phyloP scores from a whole-genome alignment of 495 filamentous ascomycete species.

The Parachaetomium inaequale region DNA sequence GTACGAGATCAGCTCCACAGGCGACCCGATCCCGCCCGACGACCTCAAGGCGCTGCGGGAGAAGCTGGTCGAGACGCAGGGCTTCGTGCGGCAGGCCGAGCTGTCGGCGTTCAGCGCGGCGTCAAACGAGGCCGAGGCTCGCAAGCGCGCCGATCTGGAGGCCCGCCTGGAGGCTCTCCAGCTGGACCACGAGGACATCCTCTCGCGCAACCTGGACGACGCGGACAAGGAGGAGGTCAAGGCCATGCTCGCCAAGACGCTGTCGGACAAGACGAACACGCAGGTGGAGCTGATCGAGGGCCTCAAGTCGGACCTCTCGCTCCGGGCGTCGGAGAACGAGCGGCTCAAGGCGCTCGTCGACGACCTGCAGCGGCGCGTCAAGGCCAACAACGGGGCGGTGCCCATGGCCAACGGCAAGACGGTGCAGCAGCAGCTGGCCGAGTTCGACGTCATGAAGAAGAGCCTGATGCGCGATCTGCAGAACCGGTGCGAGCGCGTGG shows the following conservation, averaged over 20 bases:
- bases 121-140: slow-evolving; percentile 60
- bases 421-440: slow-evolving; percentile 94
- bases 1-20: slow-evolving; percentile 67
- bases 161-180: slow-evolving; percentile 66
- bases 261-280: slow-evolving; percentile 66
- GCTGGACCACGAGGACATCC: slow-evolving; percentile 73
- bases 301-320: slow-evolving; percentile 64
- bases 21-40: slow-evolving; percentile 76
- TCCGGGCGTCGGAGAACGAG: slow-evolving; percentile 71
- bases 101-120: slow-evolving; percentile 60
- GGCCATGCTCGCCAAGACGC: slow-evolving; percentile 68
- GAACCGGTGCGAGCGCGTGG: slow-evolving; percentile 95
- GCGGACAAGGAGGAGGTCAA: slow-evolving; percentile 82
- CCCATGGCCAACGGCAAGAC: slow-evolving; percentile 76
- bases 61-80: slow-evolving; percentile 81
- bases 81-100: slow-evolving; percentile 89
- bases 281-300: slow-evolving; percentile 67
- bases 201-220: slow-evolving; percentile 74
- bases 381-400: slow-evolving; percentile 50
- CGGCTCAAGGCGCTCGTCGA: slow-evolving; percentile 70
- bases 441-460: slow-evolving; percentile 99
- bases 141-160: slow-evolving; percentile 69
- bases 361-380: slow-evolving; percentile 68
- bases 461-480: slow-evolving; percentile 97
- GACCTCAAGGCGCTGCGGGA: slow-evolving; percentile 72